These are phyloP conservation scores for Corylus avellana DNA, from an alignment of 306 rosid genomes.

Conservation along the genomic window DNA sequence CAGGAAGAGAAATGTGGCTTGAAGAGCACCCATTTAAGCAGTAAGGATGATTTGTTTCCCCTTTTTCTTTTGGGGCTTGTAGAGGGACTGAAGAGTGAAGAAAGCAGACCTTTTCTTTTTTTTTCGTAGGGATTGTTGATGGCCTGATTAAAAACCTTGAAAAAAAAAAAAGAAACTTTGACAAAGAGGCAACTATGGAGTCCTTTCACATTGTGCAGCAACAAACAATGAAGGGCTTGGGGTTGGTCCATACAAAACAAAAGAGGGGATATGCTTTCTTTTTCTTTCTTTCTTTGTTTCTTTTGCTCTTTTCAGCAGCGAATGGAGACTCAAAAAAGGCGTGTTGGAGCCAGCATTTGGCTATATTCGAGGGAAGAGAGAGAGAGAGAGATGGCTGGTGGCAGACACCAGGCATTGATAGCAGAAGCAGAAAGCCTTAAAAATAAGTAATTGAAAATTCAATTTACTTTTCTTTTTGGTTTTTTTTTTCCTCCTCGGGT, in stretches of 20 bases:
- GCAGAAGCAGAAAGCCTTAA: conserved; percentile 54
- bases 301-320: conserved; percentile 49
- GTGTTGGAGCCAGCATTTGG: conserved; percentile 37
- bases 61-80: conserved; percentile 35
- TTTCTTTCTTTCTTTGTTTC: background rate
- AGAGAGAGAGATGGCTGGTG: conserved; percentile 14
- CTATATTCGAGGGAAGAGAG: conserved; percentile 11
- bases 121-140: conserved; percentile 14
- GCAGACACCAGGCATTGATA: conserved; percentile 45
- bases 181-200: conserved; percentile 25
- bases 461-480: background rate
- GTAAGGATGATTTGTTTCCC: conserved; percentile 1
- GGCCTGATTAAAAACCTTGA: conserved; percentile 19
- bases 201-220: conserved; percentile 44
- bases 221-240: conserved; percentile 41
- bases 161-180: conserved; percentile 34
- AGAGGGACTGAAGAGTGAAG: conserved; percentile 30
- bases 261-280: conserved; percentile 28
- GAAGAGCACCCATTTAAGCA: conserved; percentile 66
- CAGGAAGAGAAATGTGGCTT: conserved; percentile 51
- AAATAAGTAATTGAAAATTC: conserved; percentile 18
- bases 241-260: conserved; percentile 36
- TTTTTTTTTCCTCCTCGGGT: too few relatives aligned
- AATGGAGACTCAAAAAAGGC: conserved; percentile 33
- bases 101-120: conserved; percentile 19